Conservation (phyloP, 768 basidiomycete species). For the Pleurotus tuoliensis region DNA sequence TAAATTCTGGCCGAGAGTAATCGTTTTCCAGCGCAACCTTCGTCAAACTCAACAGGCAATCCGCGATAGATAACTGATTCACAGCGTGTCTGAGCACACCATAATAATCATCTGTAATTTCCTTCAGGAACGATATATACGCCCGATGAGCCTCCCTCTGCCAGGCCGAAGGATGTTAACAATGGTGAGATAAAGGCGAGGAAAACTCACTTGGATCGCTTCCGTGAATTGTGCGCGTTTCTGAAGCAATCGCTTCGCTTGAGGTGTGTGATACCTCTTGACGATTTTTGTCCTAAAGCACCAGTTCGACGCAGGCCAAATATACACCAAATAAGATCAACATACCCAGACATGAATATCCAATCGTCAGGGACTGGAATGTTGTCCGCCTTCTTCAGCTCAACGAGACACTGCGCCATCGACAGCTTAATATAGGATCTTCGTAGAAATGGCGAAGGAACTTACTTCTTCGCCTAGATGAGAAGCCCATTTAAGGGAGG, state of each 20-base stretch:
- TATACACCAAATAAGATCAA: not conserved
- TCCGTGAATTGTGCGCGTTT: slow-evolving; percentile 77
- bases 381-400: slow-evolving; percentile 60
- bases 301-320: not conserved
- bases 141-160: slow-evolving; percentile 62
- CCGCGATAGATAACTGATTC: slow-evolving; percentile 76
- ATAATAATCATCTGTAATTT: slow-evolving; percentile 69
- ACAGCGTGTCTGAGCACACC: slow-evolving; percentile 68
- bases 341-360: slow-evolving; percentile 63
- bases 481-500: slow-evolving; percentile 66
- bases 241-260: slow-evolving; percentile 53
- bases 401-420: slow-evolving; percentile 64
- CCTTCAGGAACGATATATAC: slow-evolving; percentile 61
- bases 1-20: slow-evolving; percentile 77
- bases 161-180: not conserved
- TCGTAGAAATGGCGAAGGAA: not conserved
- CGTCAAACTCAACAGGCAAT: slow-evolving; percentile 85
- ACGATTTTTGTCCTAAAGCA: slow-evolving; percentile 60
- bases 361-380: slow-evolving; percentile 52
- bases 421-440: not conserved
- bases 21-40: slow-evolving; percentile 70
- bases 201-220: slow-evolving; percentile 42
- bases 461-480: slow-evolving; percentile 69
- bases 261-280: slow-evolving; percentile 75
- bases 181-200: not conserved